Evolutionary conservation across 192 early-diverging fungal genomes (phyloP).

Genomic region (Coemansia reversa): DNA sequence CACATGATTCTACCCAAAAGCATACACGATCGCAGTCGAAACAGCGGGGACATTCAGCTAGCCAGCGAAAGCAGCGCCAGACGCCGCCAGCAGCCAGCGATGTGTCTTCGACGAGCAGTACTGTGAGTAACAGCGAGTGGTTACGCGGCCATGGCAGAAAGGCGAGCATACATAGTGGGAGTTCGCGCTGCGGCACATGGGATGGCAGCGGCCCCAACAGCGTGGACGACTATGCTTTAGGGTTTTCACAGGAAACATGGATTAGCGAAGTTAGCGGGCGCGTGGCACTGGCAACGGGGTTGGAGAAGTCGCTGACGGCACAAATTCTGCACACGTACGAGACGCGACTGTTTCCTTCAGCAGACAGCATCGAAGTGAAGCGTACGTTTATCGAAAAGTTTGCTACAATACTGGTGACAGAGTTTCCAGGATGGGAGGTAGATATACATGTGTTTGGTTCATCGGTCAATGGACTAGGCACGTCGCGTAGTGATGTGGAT

Average conservation of each 20-base stretch:
- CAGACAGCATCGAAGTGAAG: constrained; percentile 66
- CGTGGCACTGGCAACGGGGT: constrained; percentile 34
- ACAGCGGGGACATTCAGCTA: neutral
- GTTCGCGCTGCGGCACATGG: neutral
- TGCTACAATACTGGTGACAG: constrained; percentile 68
- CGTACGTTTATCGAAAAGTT: constrained; percentile 76
- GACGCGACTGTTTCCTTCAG: constrained; percentile 61
- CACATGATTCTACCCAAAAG: neutral
- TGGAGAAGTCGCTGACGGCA: constrained; percentile 56
- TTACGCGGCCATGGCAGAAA: neutral
- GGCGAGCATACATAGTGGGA: neutral
- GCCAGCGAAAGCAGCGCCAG: neutral
- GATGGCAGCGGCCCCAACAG: constrained; percentile 16
- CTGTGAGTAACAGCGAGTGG: neutral
- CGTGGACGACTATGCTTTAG: constrained; percentile 30
- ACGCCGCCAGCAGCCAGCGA: neutral
- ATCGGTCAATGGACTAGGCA: constrained; percentile 85
- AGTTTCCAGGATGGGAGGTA: constrained; percentile 81
- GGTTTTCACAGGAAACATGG: constrained; percentile 45
- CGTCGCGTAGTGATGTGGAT: constrained; percentile 84
- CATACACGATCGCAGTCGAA: neutral
- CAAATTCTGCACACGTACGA: constrained; percentile 64
- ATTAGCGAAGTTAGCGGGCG: constrained; percentile 30
- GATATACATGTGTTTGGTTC: constrained; percentile 90
- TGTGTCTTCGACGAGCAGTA: neutral